Conservation (phyloP, 345 rosid genomes). For the Citrus hindsii region DNA sequence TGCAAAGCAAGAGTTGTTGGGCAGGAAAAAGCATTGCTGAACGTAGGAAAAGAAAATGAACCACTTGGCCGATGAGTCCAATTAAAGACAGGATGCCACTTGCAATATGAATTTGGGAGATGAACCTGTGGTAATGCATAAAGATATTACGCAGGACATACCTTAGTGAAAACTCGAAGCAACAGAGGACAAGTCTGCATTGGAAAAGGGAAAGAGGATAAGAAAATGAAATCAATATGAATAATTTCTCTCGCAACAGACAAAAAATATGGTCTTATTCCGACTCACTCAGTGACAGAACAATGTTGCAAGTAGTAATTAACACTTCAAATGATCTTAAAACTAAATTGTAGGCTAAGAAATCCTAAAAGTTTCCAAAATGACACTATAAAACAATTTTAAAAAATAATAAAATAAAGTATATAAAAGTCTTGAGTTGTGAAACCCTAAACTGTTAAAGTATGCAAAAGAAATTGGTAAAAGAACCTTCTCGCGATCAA, state of each 20-base stretch:
- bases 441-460: conserved; percentile 25
- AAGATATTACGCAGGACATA: conserved; percentile 19
- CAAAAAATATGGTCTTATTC: not conserved
- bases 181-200: conserved; percentile 88
- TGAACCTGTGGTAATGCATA: not conserved
- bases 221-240: not conserved
- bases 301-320: not conserved
- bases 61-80: not conserved
- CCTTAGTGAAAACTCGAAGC: conserved; percentile 97
- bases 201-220: not conserved
- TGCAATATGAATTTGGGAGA: not conserved
- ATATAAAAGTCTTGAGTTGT: not conserved
- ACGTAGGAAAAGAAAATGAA: not conserved
- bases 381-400: not conserved
- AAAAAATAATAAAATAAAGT: not conserved
- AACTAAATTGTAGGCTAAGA: not conserved
- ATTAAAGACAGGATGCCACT: not conserved
- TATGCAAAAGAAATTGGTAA: not conserved
- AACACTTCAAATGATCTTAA: not conserved
- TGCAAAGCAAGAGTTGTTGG: not conserved
- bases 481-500: conserved; percentile 82
- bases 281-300: not conserved
- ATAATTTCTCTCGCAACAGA: not conserved
- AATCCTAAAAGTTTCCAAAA: not conserved
- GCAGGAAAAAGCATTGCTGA: too few species aligned